Evolutionary conservation across 1,284 basidiomycete species (phyloP).

Genomic region (Mrakiaceae sp.): DNA sequence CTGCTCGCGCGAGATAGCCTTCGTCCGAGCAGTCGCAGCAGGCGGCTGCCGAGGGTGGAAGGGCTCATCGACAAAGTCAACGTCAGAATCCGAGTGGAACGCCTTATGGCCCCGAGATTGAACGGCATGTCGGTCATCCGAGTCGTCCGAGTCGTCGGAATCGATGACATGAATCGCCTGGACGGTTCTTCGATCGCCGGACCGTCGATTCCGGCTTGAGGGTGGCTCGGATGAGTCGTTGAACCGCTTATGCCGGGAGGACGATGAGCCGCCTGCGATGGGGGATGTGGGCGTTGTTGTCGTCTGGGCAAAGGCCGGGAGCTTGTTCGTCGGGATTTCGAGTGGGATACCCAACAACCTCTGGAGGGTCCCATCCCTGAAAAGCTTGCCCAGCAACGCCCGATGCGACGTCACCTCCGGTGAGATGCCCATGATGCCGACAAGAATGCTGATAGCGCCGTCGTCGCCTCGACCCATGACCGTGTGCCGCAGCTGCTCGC

Average conservation of each 20-base stretch:
- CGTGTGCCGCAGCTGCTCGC: conserved; percentile 27
- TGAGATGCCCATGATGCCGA: conserved; percentile 67
- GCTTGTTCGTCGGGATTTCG: conserved; percentile 6
- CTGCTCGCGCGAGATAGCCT: not conserved
- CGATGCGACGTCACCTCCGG: conserved; percentile 69
- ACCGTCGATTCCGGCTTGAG: not conserved
- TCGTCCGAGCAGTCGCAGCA: not conserved
- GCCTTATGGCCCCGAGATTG: not conserved
- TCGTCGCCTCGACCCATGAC: conserved; percentile 34
- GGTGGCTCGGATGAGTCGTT: not conserved
- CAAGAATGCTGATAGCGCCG: conserved; percentile 66
- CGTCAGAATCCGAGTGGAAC: not conserved
- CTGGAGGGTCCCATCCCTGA: conserved; percentile 46
- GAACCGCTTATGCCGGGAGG: not conserved
- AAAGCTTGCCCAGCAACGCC: conserved; percentile 55
- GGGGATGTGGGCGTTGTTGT: too few species aligned
- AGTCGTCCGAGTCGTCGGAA: not conserved
- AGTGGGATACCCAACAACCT: conserved; percentile 24
- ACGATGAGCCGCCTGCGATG: not conserved
- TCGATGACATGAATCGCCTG: conserved; percentile 4
- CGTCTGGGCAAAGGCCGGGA: conserved; percentile 10
- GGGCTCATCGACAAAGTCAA: not conserved
- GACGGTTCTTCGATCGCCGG: not conserved
- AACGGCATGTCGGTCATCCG: not conserved
- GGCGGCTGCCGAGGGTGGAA: not conserved